Evolutionary conservation across 2,329 filamentous ascomycete genomes (phyloP), one percentile per base, ranked within the genome.

Genomic region (Xylaria sp.): DNA sequence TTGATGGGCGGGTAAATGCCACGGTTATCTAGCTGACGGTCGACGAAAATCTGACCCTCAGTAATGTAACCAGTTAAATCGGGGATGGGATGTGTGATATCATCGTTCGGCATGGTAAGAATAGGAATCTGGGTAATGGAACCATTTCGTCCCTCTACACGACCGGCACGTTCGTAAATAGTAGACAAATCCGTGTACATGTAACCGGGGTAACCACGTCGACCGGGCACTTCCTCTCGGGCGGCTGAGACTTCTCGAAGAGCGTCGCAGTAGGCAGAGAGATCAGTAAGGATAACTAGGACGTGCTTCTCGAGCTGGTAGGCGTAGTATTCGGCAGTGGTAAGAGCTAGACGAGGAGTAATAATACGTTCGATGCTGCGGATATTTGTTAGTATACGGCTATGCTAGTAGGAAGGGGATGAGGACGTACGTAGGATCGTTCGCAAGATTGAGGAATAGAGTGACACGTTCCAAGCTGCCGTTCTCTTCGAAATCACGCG

Each of bases 161-260:
- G 96, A 79, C 96, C 96, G 75, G 96, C 96, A 85, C 96, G 94
- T 85, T 99, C 96, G 87, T 99, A 99, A 78, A 99, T 98, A 79
- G 96, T 99, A 68, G 96, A 98, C 90, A 99, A 92, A 89, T 99
- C 97, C 75, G 96, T 99, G 87, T 99, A 99, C 96, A 99, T 99
- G 88, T 99, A 99, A 93, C 96, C 96, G 62, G 96, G 96, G 86
- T 96, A 99, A 88, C 96, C 96, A 90, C 96, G 95, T 82, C 96
- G 95, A 87, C 96, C 96, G 48, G 96, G 96, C 51, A 99, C 96
- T 90, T 99, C 96, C 88, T 99, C 96, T 85, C 96, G 90, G 61
- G 96, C 96, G 63, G 96, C 95, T 14, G 96, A 99, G 59, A 99
- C 96, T 84, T 99, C 96, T 89, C 96, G 96, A 73, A 99, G 91